Percentiles rank a stretch among this genome's conserved stretches.
Evolutionary conservation across 305 asterid species (phyloP).

Genomic region (Striga hermonthica): DNA sequence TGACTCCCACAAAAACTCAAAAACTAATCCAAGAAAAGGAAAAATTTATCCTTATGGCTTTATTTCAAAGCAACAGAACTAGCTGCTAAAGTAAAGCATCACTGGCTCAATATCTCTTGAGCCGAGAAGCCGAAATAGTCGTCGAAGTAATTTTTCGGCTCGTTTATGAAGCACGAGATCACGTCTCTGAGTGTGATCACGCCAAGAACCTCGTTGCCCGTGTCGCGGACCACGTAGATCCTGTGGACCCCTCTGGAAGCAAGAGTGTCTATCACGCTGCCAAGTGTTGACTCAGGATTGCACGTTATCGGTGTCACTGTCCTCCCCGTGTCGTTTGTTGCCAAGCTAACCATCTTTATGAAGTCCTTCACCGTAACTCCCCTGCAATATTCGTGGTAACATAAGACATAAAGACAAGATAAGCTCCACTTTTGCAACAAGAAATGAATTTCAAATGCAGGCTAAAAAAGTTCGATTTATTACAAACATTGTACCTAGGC

Average conservation of each 20-base stretch:
- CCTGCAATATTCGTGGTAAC: conserved; percentile 42
- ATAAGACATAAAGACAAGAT: not conserved
- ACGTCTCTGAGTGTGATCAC: conserved; percentile 67
- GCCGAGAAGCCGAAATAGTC: conserved; percentile 58
- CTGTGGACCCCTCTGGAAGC: conserved; percentile 45
- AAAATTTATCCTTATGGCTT: not conserved
- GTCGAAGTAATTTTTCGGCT: conserved; percentile 56
- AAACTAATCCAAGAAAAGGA: not conserved
- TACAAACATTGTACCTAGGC: too few relatives aligned
- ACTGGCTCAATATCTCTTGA: conserved; percentile 42
- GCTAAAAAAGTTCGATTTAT: too few relatives aligned
- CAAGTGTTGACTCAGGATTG: conserved; percentile 49
- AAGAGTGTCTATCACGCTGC: conserved; percentile 48
- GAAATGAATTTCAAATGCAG: too few relatives aligned
- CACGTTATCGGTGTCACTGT: conserved; percentile 64
- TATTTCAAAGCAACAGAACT: not conserved
- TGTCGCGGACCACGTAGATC: conserved; percentile 44
- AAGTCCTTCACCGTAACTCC: conserved; percentile 65
- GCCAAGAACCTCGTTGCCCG: conserved; percentile 38
- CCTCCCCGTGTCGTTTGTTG: conserved; percentile 39
- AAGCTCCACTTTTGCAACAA: not conserved
- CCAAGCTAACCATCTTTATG: conserved; percentile 45
- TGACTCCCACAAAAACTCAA: too few relatives aligned
- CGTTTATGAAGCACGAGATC: conserved; percentile 54
- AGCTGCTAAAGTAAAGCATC: not conserved